Evolutionary conservation across 257 asterid genomes (phyloP).

Genomic region (Plantago ovata): DNA sequence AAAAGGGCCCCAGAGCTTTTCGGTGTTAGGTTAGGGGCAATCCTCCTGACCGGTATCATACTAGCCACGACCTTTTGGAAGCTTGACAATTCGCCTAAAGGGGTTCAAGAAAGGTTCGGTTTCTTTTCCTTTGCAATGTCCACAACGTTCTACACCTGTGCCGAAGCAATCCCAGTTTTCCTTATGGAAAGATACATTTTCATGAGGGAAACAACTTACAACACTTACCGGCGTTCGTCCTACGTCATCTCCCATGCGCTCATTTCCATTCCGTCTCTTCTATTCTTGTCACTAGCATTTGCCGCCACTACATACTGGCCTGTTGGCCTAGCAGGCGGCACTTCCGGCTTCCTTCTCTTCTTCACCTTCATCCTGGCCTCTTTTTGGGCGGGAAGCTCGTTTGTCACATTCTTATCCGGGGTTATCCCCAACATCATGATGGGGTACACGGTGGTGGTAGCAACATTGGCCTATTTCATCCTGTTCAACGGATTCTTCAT

Average conservation of each 20-base stretch:
- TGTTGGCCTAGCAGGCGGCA: slow-evolving; percentile 3
- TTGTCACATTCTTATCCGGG: slow-evolving; percentile 12
- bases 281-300: slow-evolving; percentile 6
- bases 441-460: slow-evolving; percentile 11
- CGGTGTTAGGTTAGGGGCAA: slow-evolving; percentile 41
- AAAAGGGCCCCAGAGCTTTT: slow-evolving; percentile 37
- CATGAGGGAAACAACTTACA: slow-evolving; percentile 51
- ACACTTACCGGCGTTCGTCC: slow-evolving; percentile 48
- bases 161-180: slow-evolving; percentile 52
- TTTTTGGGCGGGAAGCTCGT: slow-evolving; percentile 9
- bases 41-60: slow-evolving; percentile 37
- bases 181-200: slow-evolving; percentile 41
- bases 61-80: slow-evolving; percentile 40
- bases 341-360: slow-evolving; percentile 7
- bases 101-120: slow-evolving; percentile 46
- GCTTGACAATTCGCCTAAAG: slow-evolving; percentile 42
- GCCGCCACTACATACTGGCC: slow-evolving; percentile 8
- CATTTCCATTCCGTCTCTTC: slow-evolving; percentile 12
- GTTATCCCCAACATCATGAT: background rate
- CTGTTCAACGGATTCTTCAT: slow-evolving; percentile 11
- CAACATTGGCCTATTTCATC: slow-evolving; percentile 2
- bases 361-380: slow-evolving; percentile 9
- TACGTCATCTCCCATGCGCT: slow-evolving; percentile 43
- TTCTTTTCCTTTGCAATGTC: slow-evolving; percentile 54
- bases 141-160: slow-evolving; percentile 46